These are phyloP conservation scores for Termitomyces eurrhizus DNA, from an alignment of 768 basidiomycete genomes.

Conservation along the genomic window DNA sequence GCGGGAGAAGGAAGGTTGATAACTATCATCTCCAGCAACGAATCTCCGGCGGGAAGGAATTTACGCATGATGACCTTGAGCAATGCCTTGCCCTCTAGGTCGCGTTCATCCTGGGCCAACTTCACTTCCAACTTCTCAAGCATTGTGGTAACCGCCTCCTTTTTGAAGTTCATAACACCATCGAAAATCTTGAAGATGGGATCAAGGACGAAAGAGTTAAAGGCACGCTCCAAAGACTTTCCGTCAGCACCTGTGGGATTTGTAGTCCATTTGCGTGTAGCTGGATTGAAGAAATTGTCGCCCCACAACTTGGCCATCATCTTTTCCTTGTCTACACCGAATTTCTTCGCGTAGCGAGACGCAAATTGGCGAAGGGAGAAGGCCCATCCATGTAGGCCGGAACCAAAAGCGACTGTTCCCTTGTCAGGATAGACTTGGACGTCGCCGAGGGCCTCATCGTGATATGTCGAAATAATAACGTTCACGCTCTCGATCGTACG, in stretches of 20 bases:
- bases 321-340: slow-evolving; percentile 98
- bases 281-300: slow-evolving; percentile 98
- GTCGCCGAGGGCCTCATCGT: slow-evolving; percentile 91
- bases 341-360: slow-evolving; percentile 91
- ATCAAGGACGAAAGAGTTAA: slow-evolving; percentile 97
- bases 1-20: slow-evolving; percentile 97
- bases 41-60: slow-evolving; percentile 98
- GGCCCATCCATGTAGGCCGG: slow-evolving; percentile 99
- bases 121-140: slow-evolving; percentile 96
- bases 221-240: slow-evolving; percentile 94
- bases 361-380: slow-evolving; percentile 99
- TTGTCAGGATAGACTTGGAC: slow-evolving; percentile 98
- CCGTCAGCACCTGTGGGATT: slow-evolving; percentile 72
- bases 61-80: slow-evolving; percentile 99
- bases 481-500: slow-evolving; percentile 98
- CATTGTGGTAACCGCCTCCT: slow-evolving; percentile 77
- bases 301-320: slow-evolving; percentile 99
- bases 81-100: slow-evolving; percentile 91
- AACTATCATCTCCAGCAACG: slow-evolving; percentile 99
- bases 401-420: slow-evolving; percentile 98
- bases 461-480: slow-evolving; percentile 97
- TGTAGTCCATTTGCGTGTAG: slow-evolving; percentile 94
- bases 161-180: slow-evolving; percentile 99
- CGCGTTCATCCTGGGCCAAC: slow-evolving; percentile 83
- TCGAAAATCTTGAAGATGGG: slow-evolving; percentile 99